A percentile compares a stretch with the other conserved stretches of the same genome.
These are phyloP conservation scores for Rhizodiscina lignyota DNA, from an alignment of 495 filamentous ascomycete species.

Conservation along the genomic window DNA sequence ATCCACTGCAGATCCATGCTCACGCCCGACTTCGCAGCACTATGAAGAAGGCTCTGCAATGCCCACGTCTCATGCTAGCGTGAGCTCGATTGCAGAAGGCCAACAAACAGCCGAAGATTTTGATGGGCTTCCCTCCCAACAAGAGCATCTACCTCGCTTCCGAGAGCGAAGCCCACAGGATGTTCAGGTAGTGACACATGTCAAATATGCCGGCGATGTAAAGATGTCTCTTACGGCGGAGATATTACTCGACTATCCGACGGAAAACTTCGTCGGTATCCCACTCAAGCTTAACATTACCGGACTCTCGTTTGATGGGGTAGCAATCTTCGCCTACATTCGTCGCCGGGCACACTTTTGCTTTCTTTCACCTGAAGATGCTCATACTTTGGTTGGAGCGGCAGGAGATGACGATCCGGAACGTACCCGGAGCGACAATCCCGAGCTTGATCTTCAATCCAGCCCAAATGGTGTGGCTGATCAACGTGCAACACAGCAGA, in stretches of 20 bases:
- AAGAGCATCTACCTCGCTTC: slow-evolving; percentile 7
- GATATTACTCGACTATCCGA: slow-evolving; percentile 91
- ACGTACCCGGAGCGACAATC: too few species aligned
- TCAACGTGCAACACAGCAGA: too few species aligned
- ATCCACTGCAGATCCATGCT: slow-evolving; percentile 13
- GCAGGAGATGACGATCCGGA: not conserved
- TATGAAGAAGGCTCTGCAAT: too few species aligned
- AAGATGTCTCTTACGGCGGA: slow-evolving; percentile 79
- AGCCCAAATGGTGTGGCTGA: slow-evolving; percentile 29
- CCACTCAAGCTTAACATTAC: slow-evolving; percentile 86
- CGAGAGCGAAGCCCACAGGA: slow-evolving; percentile 32
- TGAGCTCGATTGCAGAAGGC: slow-evolving; percentile 6
- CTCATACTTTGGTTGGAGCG: slow-evolving; percentile 33
- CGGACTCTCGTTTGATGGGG: slow-evolving; percentile 83
- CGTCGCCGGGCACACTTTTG: slow-evolving; percentile 58
- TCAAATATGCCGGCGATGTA: slow-evolving; percentile 72
- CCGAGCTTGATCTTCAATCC: slow-evolving; percentile 22
- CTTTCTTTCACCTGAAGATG: slow-evolving; percentile 79
- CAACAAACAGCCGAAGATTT: slow-evolving; percentile 5
- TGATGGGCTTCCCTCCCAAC: slow-evolving; percentile 8
- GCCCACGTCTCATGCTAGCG: slow-evolving; percentile 3
- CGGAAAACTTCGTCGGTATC: slow-evolving; percentile 89
- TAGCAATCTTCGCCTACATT: slow-evolving; percentile 82
- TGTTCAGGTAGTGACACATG: slow-evolving; percentile 78
- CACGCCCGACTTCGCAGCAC: slow-evolving; percentile 20